These are phyloP conservation scores for Myriosclerotinia duriaeana DNA, from an alignment of 2,329 filamentous ascomycete species.

Conservation along the genomic window DNA sequence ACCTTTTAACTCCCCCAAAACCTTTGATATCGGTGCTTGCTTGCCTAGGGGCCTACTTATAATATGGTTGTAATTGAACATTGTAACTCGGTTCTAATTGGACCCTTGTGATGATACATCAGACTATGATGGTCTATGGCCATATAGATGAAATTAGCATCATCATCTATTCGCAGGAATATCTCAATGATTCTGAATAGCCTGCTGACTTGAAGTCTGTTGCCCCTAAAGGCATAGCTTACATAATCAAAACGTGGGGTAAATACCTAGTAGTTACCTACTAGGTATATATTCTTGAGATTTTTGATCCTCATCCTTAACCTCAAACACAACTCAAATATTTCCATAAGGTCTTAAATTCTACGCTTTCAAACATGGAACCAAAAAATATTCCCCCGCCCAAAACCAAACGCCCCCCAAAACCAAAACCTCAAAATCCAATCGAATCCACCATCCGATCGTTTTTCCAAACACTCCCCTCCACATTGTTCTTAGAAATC, in stretches of 20 bases:
- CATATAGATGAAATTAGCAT: not conserved
- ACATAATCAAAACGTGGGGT: conserved; percentile 14
- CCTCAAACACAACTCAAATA: not conserved
- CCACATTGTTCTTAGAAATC: conserved; percentile 25
- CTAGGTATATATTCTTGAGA: not conserved
- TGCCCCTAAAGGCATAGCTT: not conserved
- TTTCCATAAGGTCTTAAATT: not conserved
- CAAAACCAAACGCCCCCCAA: conserved; percentile 30
- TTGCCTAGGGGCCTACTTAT: not conserved
- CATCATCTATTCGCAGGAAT: not conserved
- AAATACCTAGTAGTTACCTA: too few species aligned
- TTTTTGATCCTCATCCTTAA: not conserved
- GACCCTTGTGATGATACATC: too few species aligned
- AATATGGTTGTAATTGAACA: not conserved
- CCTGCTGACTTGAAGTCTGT: not conserved
- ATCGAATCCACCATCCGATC: conserved; percentile 42
- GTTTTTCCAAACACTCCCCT: conserved; percentile 42
- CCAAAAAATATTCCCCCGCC: not conserved
- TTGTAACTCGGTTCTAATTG: not conserved
- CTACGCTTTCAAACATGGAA: not conserved
- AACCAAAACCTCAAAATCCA: conserved; percentile 42
- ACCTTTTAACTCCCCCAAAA: not conserved
- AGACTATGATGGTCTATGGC: not conserved
- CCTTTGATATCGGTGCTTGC: not conserved
- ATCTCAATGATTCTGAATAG: too few species aligned